These are phyloP conservation scores for Magnaporthiopsis poae DNA, from an alignment of 2,329 filamentous ascomycete species.

Conservation along the genomic window DNA sequence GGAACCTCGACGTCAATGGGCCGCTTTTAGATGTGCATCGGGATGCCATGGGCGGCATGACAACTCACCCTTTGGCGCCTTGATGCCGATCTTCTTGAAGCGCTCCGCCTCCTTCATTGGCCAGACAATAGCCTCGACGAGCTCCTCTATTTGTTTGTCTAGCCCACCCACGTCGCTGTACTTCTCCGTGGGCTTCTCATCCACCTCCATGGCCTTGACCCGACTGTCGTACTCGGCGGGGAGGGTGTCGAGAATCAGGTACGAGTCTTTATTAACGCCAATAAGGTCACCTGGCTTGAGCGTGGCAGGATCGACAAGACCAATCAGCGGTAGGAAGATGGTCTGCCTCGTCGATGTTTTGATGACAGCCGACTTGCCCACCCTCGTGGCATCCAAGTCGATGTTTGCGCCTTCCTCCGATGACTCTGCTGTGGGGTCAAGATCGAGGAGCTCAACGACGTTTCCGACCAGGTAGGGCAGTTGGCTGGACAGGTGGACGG, in stretches of 20 bases:
- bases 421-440: slow-evolving; percentile 91
- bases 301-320: slow-evolving; percentile 87
- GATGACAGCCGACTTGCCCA: slow-evolving; percentile 97
- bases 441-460: slow-evolving; percentile 90
- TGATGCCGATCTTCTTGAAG: slow-evolving; percentile 99
- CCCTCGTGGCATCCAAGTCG: slow-evolving; percentile 88
- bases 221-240: slow-evolving; percentile 97
- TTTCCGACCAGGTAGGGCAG: slow-evolving; percentile 96
- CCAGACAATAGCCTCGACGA: slow-evolving; percentile 97
- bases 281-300: slow-evolving; percentile 94
- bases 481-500: slow-evolving; percentile 53
- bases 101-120: slow-evolving; percentile 99
- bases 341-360: slow-evolving; percentile 98
- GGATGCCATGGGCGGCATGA: background rate
- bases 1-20: too few relatives aligned
- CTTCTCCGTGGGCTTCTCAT: slow-evolving; percentile 98
- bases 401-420: slow-evolving; percentile 98
- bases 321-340: slow-evolving; percentile 94
- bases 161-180: slow-evolving; percentile 95
- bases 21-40: background rate
- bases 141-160: slow-evolving; percentile 97
- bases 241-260: slow-evolving; percentile 89
- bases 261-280: slow-evolving; percentile 97
- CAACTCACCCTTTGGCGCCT: slow-evolving; percentile 81
- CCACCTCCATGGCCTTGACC: slow-evolving; percentile 99